Base-by-base conservation (phyloP, 2,329 filamentous ascomycete species). In the Fusarium sp. region DNA sequence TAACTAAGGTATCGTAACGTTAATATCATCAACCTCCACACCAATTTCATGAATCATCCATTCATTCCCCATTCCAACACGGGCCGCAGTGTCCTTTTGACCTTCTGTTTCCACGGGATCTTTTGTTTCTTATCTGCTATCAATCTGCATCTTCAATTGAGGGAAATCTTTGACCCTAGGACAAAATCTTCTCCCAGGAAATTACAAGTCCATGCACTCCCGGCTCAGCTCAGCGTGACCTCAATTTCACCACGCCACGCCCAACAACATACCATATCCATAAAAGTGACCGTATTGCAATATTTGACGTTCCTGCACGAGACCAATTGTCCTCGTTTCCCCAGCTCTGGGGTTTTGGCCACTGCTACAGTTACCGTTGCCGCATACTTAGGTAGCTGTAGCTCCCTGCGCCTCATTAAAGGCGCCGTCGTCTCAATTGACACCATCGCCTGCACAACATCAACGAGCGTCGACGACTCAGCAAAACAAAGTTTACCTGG, bases 11-110 rank as follows among this genome's bases (percentile, higher is more conserved):
- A 56, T 70, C 56, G 62, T 63, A 71, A 73, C 70, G 70, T 71
- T 73, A 67, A 73, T 53, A 60, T 59, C 65, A 62, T 38, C 42
- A 52, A 50, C 49, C 57, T 46, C 56, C 64, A 56, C 50, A 46
- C 31, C 36, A 65, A 59, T 61, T 50, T 61, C 56, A 73, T 73
- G 70, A 72, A 72, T 73, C 70, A 73, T 72, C 62, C 68, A 71
- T 66, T 53, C n/a, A 33, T 52, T 39, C 14, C 17, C 27, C 33
- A 18, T 50, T 47, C 36, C 46, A 15, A 67, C 31, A 45, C 22
- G 18, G n/a, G 38, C n/a, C 45, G 36, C 15, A 50, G 27, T 27
- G 27, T 29, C 49, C 49, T 35, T 56, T 14, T 46, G 22, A n/a
- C 41, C 47, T 27, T 58, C 18, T 49, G 3, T 18, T 27, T 35